Evolutionary conservation across 2,329 filamentous ascomycete genomes (phyloP), one percentile per base, ranked within the genome.

Genomic region (Aspergillus tanneri): DNA sequence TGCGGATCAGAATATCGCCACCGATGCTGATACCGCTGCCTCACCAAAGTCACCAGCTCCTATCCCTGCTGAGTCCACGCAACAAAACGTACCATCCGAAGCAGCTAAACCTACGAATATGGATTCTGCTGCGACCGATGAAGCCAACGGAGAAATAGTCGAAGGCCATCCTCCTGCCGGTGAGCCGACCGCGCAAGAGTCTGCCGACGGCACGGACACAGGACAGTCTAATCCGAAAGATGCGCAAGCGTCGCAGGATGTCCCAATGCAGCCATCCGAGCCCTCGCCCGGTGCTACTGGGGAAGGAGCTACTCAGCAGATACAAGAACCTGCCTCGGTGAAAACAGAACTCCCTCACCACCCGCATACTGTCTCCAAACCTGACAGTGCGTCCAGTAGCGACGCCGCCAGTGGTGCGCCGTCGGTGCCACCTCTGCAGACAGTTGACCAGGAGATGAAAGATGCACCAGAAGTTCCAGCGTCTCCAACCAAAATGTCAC

Each of bases 401-500:
- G 54, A 57, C 25, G 51, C 50, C 35, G 48, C 60, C 16, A 47
- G 56, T 6, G 49, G 51, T 47, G 47, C 47, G 5, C 36, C 55
- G 23, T 34, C 55, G n/a, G 47, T 58, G 12, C 54, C 60, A 23
- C 48, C 60, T 18, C 37, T 60, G 12, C 57, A 62, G 19, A 49
- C 53, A 11, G 52, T 53, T 30, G 79, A 82, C 48, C 69, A 78
- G 9, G 67, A 73, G 32, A 82, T 83, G 79, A 63, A 67, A n/a
- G 81, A 83, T 53, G 79, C 72, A 1, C 74, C 78, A 0, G 78
- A 80, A 55, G 77, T 72, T 3, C 75, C 78, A 0, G 62, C 70
- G 3, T 72, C 74, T 2, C 71, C 73, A 3, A 66, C 67, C 3
- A 92, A 91, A 70, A 64, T 86, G 10, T 78, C 88, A 1, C 84